Evolutionary conservation across 1,284 basidiomycete species (phyloP), one percentile per base, ranked within the genome.

Genomic region (Chalciporus sp.): DNA sequence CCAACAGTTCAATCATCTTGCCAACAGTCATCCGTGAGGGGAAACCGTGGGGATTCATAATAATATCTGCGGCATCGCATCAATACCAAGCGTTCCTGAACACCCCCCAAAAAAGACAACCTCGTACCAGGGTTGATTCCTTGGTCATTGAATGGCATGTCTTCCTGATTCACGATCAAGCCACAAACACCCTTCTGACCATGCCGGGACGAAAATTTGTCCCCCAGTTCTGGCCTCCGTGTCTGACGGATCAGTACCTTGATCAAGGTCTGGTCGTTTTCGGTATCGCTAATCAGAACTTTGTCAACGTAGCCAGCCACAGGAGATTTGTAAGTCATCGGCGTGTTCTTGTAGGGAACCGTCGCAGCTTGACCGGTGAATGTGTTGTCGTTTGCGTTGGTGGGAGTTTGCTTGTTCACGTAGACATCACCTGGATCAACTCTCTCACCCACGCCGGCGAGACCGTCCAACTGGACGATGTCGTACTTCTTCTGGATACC

Each of bases 21-120:
- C 97, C 97, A 39, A 99, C 97, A 31, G 97, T 98, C 96, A 99
- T 99, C 51, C 97, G 94, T 53, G 94, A 97, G 2, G 97, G 97
- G 82, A 99, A 99, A 67, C 97, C 97, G 74, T 99, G 97, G 3
- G 97, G 97, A 72, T 99, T 99, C 96, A 99, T 99, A 76, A 99
- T 98, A 19, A 96, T 94, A 74, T 99, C 97, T 86, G 75, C 51
- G 40, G 37, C 12, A 41, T 37, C 7, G 41, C 43, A 27, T 70
- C 50, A 65, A 57, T 12, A 11, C 14, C n/a, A 14, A 27, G 14
- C 53, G 51, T 47, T 39, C 9, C 16, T 19, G 40, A 20, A 37
- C 19, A n/a, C 26, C 23, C 8, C 6, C 23, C 23, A 23, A 51
- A 33, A n/a, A 19, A 20, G 27, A 46, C 23, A 27, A 29, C 16